Evolutionary conservation across 1,139 yeast genomes (phyloP).

Genomic region (Yamadazyma epiphylla): DNA sequence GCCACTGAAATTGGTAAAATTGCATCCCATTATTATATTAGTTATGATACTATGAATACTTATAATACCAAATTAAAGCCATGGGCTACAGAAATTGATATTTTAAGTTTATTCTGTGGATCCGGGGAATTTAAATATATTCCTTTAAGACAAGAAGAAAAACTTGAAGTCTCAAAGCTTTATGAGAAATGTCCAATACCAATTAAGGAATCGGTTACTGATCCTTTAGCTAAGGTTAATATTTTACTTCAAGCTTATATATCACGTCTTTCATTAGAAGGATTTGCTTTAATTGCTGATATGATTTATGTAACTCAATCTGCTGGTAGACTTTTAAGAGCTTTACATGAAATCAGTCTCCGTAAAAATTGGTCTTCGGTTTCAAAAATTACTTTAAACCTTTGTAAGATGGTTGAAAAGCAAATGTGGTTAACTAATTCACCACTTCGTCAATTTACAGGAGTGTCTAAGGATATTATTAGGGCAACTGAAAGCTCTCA

Average conservation of each 20-base stretch:
- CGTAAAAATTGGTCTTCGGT: constrained; percentile 70
- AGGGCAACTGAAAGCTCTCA: constrained; percentile 75
- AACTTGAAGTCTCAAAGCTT: constrained; percentile 66
- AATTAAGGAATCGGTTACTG: constrained; percentile 65
- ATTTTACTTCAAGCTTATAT: constrained; percentile 82
- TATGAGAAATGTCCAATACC: constrained; percentile 83
- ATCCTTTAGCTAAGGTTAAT: constrained; percentile 76
- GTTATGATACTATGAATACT: constrained; percentile 61
- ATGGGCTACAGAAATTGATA: constrained; percentile 65
- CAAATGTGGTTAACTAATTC: constrained; percentile 83
- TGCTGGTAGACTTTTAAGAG: constrained; percentile 84
- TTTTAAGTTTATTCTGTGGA: constrained; percentile 69
- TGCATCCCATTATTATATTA: constrained; percentile 84
- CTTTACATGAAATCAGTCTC: constrained; percentile 75
- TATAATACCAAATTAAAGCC: constrained; percentile 64
- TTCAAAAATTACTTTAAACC: constrained; percentile 52
- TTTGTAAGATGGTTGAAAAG: constrained; percentile 78
- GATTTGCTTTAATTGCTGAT: constrained; percentile 89
- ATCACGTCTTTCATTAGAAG: constrained; percentile 70
- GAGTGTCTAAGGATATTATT: constrained; percentile 66
- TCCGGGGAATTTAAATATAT: constrained; percentile 85
- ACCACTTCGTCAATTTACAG: constrained; percentile 76
- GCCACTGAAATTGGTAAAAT: constrained; percentile 81
- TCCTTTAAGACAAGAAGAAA: constrained; percentile 86
- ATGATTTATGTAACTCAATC: constrained; percentile 92